Evolutionary conservation across 176 grass and related monocot species (phyloP).

Genomic region (Oryza coarctata): DNA sequence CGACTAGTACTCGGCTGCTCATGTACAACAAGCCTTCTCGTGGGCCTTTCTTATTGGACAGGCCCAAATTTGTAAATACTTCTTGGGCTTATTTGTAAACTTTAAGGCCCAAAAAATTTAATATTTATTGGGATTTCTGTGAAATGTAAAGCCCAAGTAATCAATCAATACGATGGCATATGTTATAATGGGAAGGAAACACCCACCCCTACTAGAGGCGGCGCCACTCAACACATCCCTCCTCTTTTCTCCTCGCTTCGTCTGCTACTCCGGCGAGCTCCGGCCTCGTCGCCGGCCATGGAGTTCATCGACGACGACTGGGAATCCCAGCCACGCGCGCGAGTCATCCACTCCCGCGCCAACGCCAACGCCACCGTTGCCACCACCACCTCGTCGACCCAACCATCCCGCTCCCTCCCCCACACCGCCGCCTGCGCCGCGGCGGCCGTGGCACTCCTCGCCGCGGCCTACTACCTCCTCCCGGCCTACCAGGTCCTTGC

Average conservation of each 20-base stretch:
- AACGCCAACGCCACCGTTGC: neutral
- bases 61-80: no score
- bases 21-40: neutral
- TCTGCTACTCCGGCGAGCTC: neutral
- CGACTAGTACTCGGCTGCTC: neutral
- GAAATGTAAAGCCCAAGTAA: neutral
- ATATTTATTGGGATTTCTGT: no score
- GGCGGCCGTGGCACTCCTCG: constrained; percentile 41
- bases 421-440: constrained; percentile 40
- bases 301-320: constrained; percentile 83
- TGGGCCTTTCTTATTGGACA: neutral
- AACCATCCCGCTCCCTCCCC: constrained; percentile 36
- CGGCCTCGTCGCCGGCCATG: constrained; percentile 38
- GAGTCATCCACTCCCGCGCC: constrained; percentile 49
- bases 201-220: no score
- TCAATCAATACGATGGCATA: neutral
- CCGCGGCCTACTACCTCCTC: constrained; percentile 48
- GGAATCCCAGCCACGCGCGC: constrained; percentile 60
- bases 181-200: no score
- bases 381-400: neutral
- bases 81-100: no score
- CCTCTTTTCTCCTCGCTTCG: neutral
- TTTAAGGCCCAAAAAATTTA: no score
- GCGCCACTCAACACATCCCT: neutral
- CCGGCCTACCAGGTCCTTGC: constrained; percentile 39